A percentile compares a stretch with the other conserved stretches of the same genome.
These are phyloP conservation scores for Podila verticillata DNA, from an alignment of 192 early-diverging fungal species.

Conservation along the genomic window DNA sequence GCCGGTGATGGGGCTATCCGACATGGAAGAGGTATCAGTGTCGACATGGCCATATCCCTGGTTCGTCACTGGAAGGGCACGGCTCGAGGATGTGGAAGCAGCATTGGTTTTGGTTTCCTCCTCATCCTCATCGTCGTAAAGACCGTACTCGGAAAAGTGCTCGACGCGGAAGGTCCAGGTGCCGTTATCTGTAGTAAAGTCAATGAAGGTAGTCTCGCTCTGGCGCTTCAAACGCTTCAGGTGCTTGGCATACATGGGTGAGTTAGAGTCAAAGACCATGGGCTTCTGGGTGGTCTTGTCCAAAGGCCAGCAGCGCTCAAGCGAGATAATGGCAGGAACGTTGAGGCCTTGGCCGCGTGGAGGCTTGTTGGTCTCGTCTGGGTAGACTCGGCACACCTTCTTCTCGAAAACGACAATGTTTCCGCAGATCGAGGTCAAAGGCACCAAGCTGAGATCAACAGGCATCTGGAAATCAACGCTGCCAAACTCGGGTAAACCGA, in stretches of 20 bases:
- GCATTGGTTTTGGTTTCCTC: slow-evolving; percentile 54
- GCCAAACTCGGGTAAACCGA: slow-evolving; percentile 76
- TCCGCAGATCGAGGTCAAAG: slow-evolving; percentile 73
- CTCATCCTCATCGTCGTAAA: slow-evolving; percentile 74
- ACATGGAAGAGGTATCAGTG: neutral
- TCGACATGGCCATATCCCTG: neutral
- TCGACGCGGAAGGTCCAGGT: slow-evolving; percentile 94
- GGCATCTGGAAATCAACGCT: slow-evolving; percentile 79
- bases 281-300: slow-evolving; percentile 78
- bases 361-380: slow-evolving; percentile 81
- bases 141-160: slow-evolving; percentile 84
- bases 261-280: slow-evolving; percentile 69
- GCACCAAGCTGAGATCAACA: slow-evolving; percentile 82
- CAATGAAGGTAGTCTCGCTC: slow-evolving; percentile 83
- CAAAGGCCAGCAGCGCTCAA: slow-evolving; percentile 86
- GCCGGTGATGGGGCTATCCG: neutral
- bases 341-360: slow-evolving; percentile 89
- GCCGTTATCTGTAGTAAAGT: slow-evolving; percentile 75
- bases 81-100: neutral
- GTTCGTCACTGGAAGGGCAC: neutral
- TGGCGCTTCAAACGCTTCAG: slow-evolving; percentile 74
- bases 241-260: slow-evolving; percentile 75
- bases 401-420: slow-evolving; percentile 78
- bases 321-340: slow-evolving; percentile 80
- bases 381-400: slow-evolving; percentile 82